Evolutionary conservation across 305 asterid genomes (phyloP).

Genomic region (Andrographis paniculata): DNA sequence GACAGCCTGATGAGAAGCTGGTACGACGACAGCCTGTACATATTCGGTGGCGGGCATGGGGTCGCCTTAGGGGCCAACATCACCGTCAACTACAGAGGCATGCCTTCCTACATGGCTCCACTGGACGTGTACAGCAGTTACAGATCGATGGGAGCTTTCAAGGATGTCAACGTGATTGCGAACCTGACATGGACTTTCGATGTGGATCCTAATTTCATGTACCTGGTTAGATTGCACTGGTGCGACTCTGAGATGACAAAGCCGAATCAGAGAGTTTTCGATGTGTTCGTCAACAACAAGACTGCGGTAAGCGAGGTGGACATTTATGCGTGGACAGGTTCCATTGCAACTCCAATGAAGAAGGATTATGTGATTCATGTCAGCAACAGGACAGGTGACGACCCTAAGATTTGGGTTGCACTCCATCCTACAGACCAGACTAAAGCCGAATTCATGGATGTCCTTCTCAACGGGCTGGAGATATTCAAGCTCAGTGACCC

Average conservation of each 20-base stretch:
- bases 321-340: slow-evolving; percentile 24
- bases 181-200: slow-evolving; percentile 76
- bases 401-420: slow-evolving; percentile 43
- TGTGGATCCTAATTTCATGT: slow-evolving; percentile 64
- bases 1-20: slow-evolving; percentile 71
- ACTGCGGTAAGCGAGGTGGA: slow-evolving; percentile 45
- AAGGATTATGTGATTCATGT: slow-evolving; percentile 51
- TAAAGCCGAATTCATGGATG: slow-evolving; percentile 34
- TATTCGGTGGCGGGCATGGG: slow-evolving; percentile 40
- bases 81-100: slow-evolving; percentile 25
- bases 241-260: slow-evolving; percentile 58
- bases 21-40: slow-evolving; percentile 73
- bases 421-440: slow-evolving; percentile 36
- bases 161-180: slow-evolving; percentile 29
- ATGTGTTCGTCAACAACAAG: slow-evolving; percentile 49
- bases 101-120: slow-evolving; percentile 55
- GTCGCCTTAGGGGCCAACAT: slow-evolving; percentile 26
- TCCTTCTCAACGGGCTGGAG: slow-evolving; percentile 78
- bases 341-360: slow-evolving; percentile 33
- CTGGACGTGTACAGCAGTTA: slow-evolving; percentile 41
- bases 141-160: slow-evolving; percentile 55
- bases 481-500: slow-evolving; percentile 59
- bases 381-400: slow-evolving; percentile 22
- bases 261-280: slow-evolving; percentile 55
- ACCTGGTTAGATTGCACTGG: slow-evolving; percentile 81